These are phyloP conservation scores for Penicillium pulvis DNA, from an alignment of 495 filamentous ascomycete species.

Conservation along the genomic window DNA sequence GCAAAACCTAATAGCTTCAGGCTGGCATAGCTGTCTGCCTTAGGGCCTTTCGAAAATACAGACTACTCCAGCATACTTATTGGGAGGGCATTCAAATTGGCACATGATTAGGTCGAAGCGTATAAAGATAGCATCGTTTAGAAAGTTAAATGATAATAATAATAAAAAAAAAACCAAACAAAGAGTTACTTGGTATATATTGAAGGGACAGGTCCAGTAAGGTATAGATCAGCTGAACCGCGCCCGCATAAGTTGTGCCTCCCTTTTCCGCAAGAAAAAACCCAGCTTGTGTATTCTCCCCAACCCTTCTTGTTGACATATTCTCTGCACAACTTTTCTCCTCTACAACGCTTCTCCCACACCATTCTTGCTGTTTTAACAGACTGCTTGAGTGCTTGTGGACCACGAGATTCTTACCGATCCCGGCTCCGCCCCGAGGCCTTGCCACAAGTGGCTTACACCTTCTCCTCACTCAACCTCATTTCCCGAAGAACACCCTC, in stretches of 20 bases:
- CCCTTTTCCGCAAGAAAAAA: not conserved
- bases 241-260: not conserved
- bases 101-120: not conserved
- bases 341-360: not conserved
- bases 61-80: too few species aligned
- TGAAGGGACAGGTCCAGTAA: not conserved
- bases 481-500: conserved; percentile 4
- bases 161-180: not conserved
- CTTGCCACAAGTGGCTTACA: conserved; percentile 40
- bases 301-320: not conserved
- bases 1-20: not conserved
- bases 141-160: too few species aligned
- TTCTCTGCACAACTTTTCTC: not conserved
- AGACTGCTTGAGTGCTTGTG: not conserved
- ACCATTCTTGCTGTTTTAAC: not conserved
- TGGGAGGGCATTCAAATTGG: too few species aligned
- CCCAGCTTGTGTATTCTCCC: not conserved
- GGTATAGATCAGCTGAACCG: not conserved
- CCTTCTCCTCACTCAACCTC: conserved; percentile 28
- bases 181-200: not conserved
- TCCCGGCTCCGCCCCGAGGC: conserved; percentile 31
- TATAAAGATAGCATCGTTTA: too few species aligned
- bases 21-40: not conserved
- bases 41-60: too few species aligned
- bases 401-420: conserved; percentile 26